Conservation (phyloP, 2,329 filamentous ascomycete genomes). For the Colletotrichum gloeosporioides region DNA sequence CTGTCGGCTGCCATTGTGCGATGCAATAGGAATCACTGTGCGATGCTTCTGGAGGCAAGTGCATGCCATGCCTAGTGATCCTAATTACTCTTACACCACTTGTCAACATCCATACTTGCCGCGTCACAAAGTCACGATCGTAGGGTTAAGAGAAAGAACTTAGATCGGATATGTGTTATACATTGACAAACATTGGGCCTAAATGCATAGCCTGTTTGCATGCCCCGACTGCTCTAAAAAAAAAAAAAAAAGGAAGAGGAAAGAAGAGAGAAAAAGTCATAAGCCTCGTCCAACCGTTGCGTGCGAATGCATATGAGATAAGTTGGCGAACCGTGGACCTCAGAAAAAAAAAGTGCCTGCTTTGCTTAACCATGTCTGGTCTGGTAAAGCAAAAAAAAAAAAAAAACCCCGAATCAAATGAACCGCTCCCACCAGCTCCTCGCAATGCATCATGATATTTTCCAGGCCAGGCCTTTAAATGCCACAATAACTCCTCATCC, state of each 20-base stretch:
- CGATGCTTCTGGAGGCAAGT: background rate
- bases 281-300: slow-evolving; percentile 4
- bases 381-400: background rate
- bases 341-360: background rate
- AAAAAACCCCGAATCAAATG: no score
- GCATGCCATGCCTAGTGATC: background rate
- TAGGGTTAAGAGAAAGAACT: background rate
- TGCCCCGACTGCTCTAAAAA: background rate
- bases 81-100: background rate
- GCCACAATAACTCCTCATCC: slow-evolving; percentile 16
- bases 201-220: background rate
- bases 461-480: slow-evolving; percentile 20
- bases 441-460: slow-evolving; percentile 20
- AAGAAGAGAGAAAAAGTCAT: background rate
- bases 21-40: background rate
- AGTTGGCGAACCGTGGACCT: background rate
- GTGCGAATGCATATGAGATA: background rate
- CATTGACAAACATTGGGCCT: background rate
- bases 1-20: background rate
- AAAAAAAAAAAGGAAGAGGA: background rate
- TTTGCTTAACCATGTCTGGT: background rate
- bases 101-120: background rate
- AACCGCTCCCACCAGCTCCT: slow-evolving; percentile 16
- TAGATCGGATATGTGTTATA: background rate
- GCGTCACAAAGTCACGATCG: background rate